These are phyloP conservation scores for Falciphora oryzae DNA, from an alignment of 2,329 filamentous ascomycete genomes.

Conservation along the genomic window DNA sequence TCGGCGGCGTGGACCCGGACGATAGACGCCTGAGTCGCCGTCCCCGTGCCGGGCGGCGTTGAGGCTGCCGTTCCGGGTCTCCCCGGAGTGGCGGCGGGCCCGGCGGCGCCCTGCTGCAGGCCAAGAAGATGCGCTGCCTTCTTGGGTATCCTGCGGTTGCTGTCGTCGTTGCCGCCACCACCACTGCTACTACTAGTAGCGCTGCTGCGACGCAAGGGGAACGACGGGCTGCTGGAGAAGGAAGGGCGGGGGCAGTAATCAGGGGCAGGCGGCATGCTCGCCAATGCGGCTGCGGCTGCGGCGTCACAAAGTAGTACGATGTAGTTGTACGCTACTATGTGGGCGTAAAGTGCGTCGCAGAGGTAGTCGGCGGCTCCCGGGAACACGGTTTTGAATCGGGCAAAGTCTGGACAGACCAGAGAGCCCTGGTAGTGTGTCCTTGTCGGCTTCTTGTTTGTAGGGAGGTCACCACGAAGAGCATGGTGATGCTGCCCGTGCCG, in stretches of 20 bases:
- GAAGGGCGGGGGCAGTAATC: not conserved
- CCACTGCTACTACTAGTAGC: not conserved
- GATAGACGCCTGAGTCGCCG: conserved; percentile 3
- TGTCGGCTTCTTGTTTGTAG: not conserved
- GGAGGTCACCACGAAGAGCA: not conserved
- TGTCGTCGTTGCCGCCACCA: conserved; percentile 18
- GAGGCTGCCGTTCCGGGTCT: conserved; percentile 14
- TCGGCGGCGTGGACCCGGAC: conserved; percentile 5
- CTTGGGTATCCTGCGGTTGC: conserved; percentile 34
- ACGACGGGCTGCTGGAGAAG: not conserved
- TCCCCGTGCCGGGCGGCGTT: conserved; percentile 10
- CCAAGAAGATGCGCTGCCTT: conserved; percentile 49
- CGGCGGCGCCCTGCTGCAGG: conserved; percentile 24
- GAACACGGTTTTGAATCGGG: conserved; percentile 44
- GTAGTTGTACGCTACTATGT: conserved; percentile 56
- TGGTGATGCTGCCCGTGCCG: not conserved
- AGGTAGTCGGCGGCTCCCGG: conserved; percentile 46
- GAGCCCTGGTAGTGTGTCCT: not conserved
- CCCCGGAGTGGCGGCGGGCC: conserved; percentile 10
- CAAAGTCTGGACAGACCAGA: conserved; percentile 12
- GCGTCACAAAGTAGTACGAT: conserved; percentile 31
- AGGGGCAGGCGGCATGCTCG: conserved; percentile 16
- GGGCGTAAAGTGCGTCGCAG: conserved; percentile 54
- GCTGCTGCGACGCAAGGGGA: not conserved
- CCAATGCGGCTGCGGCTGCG: conserved; percentile 21